Base-by-base conservation (phyloP, 352 stramenopile species). In the Phytophthora kernoviae region DNA sequence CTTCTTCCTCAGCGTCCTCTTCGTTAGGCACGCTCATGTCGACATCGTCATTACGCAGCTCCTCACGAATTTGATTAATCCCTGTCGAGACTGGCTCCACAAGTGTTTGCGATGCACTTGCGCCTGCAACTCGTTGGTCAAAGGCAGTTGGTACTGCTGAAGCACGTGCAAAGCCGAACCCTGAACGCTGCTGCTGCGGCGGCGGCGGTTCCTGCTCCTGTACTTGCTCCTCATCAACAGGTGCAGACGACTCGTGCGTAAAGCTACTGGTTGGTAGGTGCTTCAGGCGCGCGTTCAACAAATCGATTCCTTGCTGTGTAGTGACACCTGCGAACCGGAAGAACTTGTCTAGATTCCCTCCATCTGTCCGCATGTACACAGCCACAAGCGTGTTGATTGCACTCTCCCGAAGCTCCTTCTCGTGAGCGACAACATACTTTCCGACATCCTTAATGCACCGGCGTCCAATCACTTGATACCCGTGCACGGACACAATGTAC, bases 361-460 rank as follows among this genome's bases (percentile, higher is more conserved):
- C 61, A 24, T 91, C 84, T 6, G 70, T 91, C 26, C 77, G 68
- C 21, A 65, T 69, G 55, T 89, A 96, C n/a, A 93, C 82, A 12
- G 75, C 60, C 12, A 96, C 78, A 7, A 96, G 51, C 0, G 79
- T 62, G 43, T 79, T 86, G 36, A 96, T 81, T 2, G 85, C 84
- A 39, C 77, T 90, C 52, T 94, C 87, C 12, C 87, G 85, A 12
- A 94, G 70, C 51, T 93, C 87, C 51, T 94, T 94, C 54, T 96
- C 87, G 30, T 91, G 77, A 15, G 76, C 85, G 9, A 77, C 73
- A 5, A 93, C 82, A 32, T 81, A 91, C 45, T 93, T 94, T 4
- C 70, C 84, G 5, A 94, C 74, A 40, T 96, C 87, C 53, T 89
- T 92, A 8, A 94, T 72, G 22, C 73, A 84, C 26, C 84, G 87